These are phyloP conservation scores for Kurtzmaniella natalensis DNA, from an alignment of 1,139 yeast species.

Conservation along the genomic window DNA sequence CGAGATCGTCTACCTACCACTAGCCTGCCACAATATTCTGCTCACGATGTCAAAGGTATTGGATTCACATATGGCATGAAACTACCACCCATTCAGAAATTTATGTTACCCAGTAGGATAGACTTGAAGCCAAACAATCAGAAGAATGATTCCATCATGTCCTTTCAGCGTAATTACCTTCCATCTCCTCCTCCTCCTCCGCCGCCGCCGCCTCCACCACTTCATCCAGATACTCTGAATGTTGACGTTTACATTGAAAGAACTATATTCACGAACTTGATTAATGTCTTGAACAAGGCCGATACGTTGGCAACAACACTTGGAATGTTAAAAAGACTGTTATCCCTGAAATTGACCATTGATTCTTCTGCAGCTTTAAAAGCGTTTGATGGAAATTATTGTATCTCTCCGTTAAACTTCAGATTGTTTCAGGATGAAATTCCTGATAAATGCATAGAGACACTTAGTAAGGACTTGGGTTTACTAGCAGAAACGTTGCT, in stretches of 20 bases:
- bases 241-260: neutral
- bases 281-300: neutral
- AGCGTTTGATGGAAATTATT: neutral
- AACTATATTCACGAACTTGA: neutral
- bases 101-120: too few relatives aligned
- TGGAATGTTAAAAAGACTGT: neutral
- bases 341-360: neutral
- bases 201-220: too few relatives aligned
- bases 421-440: neutral
- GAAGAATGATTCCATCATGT: too few relatives aligned
- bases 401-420: neutral
- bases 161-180: too few relatives aligned
- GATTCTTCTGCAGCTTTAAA: neutral
- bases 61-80: too few relatives aligned
- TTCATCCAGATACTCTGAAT: too few relatives aligned
- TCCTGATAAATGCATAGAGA: slow-evolving; percentile 1
- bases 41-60: too few relatives aligned
- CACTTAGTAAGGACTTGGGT: slow-evolving; percentile 1
- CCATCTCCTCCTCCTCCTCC: too few relatives aligned
- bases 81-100: too few relatives aligned
- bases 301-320: neutral
- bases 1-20: too few relatives aligned
- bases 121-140: too few relatives aligned
- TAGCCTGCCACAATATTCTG: too few relatives aligned
- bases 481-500: neutral